Evolutionary conservation across 2,329 filamentous ascomycete genomes (phyloP), one percentile per base, ranked within the genome.

Genomic region (Claviceps sorghi): DNA sequence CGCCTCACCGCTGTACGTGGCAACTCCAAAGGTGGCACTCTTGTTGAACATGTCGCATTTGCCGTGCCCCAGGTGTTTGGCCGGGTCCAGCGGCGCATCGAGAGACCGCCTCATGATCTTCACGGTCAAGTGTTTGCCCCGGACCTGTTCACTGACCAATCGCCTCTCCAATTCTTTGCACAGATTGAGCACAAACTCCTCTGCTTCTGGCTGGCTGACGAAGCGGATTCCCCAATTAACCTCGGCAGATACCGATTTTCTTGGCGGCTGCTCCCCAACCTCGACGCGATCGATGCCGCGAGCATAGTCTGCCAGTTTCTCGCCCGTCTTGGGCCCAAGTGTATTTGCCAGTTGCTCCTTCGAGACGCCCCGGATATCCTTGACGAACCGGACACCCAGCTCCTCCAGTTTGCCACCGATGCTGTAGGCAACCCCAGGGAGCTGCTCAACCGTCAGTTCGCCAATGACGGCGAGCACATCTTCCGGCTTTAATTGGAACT

Each of bases 151-250:
- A 57, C 89, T 86, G 22, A 89, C 63, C 19, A 98, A 70, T 1
- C 93, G 79, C 52, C 83, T 84, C 59, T 90, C 83, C 7, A 98
- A 71, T 66, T 98, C 93, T 52, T 83, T 83, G 62, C 87, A 93
- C 0, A 98, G 72, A 58, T 87, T 93, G 55, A 80, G 73, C 32
- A 97, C 77, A 64, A 98, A 98, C 57, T 94, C 88, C 54, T 97
- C 91, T 0, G 89, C 90, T 67, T 98, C 91, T n/a, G 80, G 77
- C 62, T 96, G 88, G 55, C 78, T 94, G 58, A 93, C 81, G 64
- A 98, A 98, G 6, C 93, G 83, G 52, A 98, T 95, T 2, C 94
- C 93, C 93, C 93, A 98, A 61, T 93, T 98, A 56, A 98, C 88
- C 65, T 98, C 93, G 1, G 91, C 91, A 2, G 93, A 97, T 0